These are phyloP conservation scores for Citrus trifoliata DNA, from an alignment of 345 rosid genomes.

Conservation along the genomic window DNA sequence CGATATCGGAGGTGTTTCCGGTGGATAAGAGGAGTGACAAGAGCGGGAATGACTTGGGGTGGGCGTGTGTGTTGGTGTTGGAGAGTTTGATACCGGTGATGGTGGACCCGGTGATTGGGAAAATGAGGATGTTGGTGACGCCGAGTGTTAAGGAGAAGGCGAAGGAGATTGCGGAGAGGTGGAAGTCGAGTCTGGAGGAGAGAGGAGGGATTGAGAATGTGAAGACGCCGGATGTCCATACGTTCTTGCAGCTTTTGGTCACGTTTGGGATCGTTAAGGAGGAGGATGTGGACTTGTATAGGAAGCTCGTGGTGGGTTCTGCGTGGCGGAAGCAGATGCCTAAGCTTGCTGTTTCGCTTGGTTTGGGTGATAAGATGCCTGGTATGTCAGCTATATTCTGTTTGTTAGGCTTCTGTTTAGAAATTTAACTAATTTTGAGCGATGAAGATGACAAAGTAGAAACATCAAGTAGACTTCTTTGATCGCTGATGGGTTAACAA, in stretches of 20 bases:
- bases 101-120: conserved; percentile 91
- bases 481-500: not conserved
- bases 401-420: not conserved
- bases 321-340: conserved; percentile 99
- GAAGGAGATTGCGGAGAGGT: conserved; percentile 74
- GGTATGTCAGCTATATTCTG: conserved; percentile 42
- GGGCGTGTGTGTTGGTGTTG: conserved; percentile 92
- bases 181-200: conserved; percentile 92
- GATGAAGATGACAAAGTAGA: not conserved
- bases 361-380: conserved; percentile 89
- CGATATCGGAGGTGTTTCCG: conserved; percentile 90
- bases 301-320: conserved; percentile 92
- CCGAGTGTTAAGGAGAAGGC: conserved; percentile 72
- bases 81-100: conserved; percentile 87
- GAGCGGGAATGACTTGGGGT: conserved; percentile 68
- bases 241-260: conserved; percentile 93
- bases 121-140: conserved; percentile 70
- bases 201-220: conserved; percentile 91
- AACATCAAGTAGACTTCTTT: not conserved
- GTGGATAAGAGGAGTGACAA: conserved; percentile 62
- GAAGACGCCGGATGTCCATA: conserved; percentile 94
- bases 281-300: conserved; percentile 68
- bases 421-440: not conserved
- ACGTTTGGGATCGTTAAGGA: conserved; percentile 86
- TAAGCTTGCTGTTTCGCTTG: conserved; percentile 90